Evolutionary conservation across 768 basidiomycete genomes (phyloP).

Genomic region (Suillus clintonianus): DNA sequence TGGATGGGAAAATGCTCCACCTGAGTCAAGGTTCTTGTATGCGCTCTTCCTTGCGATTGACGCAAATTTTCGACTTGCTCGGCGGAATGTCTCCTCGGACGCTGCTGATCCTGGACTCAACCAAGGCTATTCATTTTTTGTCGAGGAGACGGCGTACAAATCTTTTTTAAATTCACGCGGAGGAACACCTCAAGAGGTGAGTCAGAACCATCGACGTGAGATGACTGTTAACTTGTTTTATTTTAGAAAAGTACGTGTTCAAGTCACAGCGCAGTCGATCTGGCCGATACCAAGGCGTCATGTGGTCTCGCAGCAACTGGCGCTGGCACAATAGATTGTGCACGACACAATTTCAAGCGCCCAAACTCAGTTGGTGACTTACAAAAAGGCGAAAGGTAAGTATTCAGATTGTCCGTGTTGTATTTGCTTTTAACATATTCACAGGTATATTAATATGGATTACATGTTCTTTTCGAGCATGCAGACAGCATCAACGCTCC

Average conservation of each 20-base stretch:
- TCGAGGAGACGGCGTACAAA: slow-evolving; percentile 18
- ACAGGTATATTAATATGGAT: too few relatives aligned
- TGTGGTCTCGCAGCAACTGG: neutral
- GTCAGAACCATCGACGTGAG: neutral
- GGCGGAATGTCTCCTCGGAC: slow-evolving; percentile 10
- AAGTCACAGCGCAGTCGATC: neutral
- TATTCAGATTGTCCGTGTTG: neutral
- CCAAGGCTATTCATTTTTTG: slow-evolving; percentile 22
- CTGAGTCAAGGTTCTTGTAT: slow-evolving; percentile 13
- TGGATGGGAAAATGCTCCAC: neutral
- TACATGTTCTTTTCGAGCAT: too few relatives aligned
- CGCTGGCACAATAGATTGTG: slow-evolving; percentile 15
- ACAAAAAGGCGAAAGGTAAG: slow-evolving; percentile 19
- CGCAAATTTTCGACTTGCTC: slow-evolving; percentile 29
- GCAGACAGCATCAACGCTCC: neutral
- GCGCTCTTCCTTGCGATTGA: slow-evolving; percentile 25
- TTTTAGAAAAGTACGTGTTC: slow-evolving; percentile 24
- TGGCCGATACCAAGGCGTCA: neutral
- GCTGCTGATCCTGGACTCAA: slow-evolving; percentile 19
- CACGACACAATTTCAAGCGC: slow-evolving; percentile 9
- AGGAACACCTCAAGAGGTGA: slow-evolving; percentile 18
- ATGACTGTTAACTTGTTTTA: too few relatives aligned
- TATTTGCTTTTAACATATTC: neutral
- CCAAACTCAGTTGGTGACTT: slow-evolving; percentile 15
- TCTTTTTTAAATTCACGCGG: slow-evolving; percentile 8